Evolutionary conservation across 2,329 filamentous ascomycete species (phyloP), one percentile per base, ranked within the genome.

Genomic region (Aquanectria penicillioides): DNA sequence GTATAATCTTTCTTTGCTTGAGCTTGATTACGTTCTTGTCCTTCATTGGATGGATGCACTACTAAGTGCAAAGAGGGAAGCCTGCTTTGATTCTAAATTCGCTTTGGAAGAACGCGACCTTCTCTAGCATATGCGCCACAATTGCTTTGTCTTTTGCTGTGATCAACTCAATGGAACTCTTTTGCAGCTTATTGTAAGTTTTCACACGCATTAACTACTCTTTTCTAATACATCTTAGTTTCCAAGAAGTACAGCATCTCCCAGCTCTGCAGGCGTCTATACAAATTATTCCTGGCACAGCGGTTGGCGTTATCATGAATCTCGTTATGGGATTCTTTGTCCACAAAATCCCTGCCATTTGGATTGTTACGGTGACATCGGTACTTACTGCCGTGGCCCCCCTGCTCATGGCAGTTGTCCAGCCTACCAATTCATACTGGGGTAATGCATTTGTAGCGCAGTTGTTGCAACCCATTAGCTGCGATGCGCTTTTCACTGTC

Each of bases 41-140:
- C 0, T 89, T 89, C 66, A 72, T 83, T 37, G 67, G 74, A 9
- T 89, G 86, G 86, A 79, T 86, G 43, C 76, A 78, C 10, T 74
- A 75, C 4, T 83, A 82, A 44, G 80, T 82, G 43, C 74, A 72
- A 10, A 66, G 70, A 0, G 75, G 76, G 9, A 76, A 75, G 3
- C 81, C 85, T 11, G 85, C 85, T 1, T 69, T 89, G 7, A 88
- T 89, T 18, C 87, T 87, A 0, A 89, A 89, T 68, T 81, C 80
- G 0, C 72, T 89, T 0, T 89, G 87, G 87, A 78, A 74, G n/a
- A 87, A 86, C 38, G 69, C 72, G 0, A 72, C 81, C 3, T 89
- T 89, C 64, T 81, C 83, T 0, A 78, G 74, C 22, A 81, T 86
- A 17, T 89, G 86, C 65, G 63, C 81, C 4, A 82, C 77, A 5